Percentiles rank a stretch among this genome's conserved stretches.
phyloP scores from a whole-genome alignment of 192 early-diverging fungal genomes.

The Coemansia sp. region DNA sequence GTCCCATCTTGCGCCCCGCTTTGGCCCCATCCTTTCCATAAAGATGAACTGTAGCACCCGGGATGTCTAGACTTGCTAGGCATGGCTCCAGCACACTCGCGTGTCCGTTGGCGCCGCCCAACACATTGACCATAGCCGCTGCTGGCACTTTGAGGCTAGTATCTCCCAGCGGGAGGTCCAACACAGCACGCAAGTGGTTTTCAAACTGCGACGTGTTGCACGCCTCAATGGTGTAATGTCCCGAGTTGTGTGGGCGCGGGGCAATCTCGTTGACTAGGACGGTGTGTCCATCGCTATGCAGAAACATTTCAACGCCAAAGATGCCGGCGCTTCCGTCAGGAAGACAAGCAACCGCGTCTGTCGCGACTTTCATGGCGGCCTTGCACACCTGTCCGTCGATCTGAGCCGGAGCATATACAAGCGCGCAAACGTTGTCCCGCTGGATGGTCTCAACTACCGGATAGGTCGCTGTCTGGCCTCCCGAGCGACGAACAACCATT shows the following conservation, averaged over 20 bases:
- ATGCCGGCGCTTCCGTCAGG: conserved; percentile 79
- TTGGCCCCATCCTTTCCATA: conserved; percentile 92
- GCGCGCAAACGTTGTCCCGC: conserved; percentile 92
- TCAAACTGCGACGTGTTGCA: conserved; percentile 98
- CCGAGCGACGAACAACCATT: conserved; percentile 85
- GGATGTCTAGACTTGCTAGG: conserved; percentile 60
- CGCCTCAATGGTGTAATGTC: conserved; percentile 98
- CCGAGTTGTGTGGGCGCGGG: conserved; percentile 97
- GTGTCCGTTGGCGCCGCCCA: conserved; percentile 66
- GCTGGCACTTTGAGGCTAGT: conserved; percentile 86
- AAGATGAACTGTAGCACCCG: conserved; percentile 86
- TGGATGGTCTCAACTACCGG: conserved; percentile 97
- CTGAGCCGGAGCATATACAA: conserved; percentile 95
- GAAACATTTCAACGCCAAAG: conserved; percentile 98
- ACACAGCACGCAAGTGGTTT: conserved; percentile 85
- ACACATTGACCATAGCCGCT: conserved; percentile 91
- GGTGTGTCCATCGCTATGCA: conserved; percentile 71
- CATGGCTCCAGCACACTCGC: conserved; percentile 56
- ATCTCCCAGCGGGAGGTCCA: conserved; percentile 84
- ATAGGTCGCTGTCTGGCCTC: conserved; percentile 66
- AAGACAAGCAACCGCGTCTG: conserved; percentile 69
- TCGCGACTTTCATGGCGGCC: conserved; percentile 76
- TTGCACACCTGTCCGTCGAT: conserved; percentile 74
- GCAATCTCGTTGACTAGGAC: conserved; percentile 97
- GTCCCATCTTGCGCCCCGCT: conserved; percentile 94